phyloP scores from a whole-genome alignment of 2,329 filamentous ascomycete species.

The Fusarium poae region DNA sequence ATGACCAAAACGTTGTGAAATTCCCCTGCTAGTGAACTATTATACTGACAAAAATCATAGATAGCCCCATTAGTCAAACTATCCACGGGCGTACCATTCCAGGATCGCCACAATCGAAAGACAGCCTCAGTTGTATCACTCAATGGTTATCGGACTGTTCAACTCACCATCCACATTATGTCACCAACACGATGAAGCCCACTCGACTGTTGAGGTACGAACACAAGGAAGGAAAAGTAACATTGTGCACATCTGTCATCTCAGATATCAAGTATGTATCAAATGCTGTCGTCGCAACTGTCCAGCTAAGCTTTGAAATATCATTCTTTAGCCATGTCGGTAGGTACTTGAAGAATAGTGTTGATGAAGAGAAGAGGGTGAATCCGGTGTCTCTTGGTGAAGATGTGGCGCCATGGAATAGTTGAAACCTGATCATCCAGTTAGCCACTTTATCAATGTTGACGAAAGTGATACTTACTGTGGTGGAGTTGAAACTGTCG shows the following conservation, averaged over 20 bases:
- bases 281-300: slow-evolving; percentile 63
- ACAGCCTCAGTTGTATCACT: not conserved
- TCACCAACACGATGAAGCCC: fast-evolving
- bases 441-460: not conserved
- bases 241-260: fast-evolving
- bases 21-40: fast-evolving
- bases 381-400: slow-evolving; percentile 65
- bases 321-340: slow-evolving; percentile 53
- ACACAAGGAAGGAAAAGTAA: fast-evolving
- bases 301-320: slow-evolving; percentile 61
- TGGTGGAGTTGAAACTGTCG: slow-evolving; percentile 59
- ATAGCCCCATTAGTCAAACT: fast-evolving
- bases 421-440: slow-evolving; percentile 59
- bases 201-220: not conserved
- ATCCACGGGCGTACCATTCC: fast-evolving
- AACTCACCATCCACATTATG: not conserved
- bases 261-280: slow-evolving; percentile 32
- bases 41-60: not conserved
- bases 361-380: slow-evolving; percentile 67
- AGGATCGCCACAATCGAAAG: fast-evolving
- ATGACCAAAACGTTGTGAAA: fast-evolving
- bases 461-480: slow-evolving; percentile 47
- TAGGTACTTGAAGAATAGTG: slow-evolving; percentile 62
- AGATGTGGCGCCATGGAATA: slow-evolving; percentile 62
- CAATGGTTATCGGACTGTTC: not conserved